phyloP scores from a whole-genome alignment of 2,329 filamentous ascomycete genomes.

The Phymatotrichopsis omnivora region DNA sequence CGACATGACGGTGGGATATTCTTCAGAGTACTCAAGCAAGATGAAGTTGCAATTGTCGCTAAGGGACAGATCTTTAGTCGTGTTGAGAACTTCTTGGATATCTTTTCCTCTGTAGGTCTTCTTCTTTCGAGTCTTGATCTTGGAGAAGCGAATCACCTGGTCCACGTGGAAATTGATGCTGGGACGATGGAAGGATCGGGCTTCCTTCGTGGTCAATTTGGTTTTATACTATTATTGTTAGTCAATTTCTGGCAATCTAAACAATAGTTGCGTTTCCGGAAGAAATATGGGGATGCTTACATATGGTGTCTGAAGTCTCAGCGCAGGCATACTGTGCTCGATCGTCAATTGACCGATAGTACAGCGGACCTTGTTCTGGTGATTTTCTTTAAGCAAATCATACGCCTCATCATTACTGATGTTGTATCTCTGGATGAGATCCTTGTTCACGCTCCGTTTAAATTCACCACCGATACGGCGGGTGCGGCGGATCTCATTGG shows the following conservation, averaged over 20 bases:
- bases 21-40: constrained; percentile 91
- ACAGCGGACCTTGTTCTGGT: constrained; percentile 88
- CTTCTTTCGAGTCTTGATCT: constrained; percentile 63
- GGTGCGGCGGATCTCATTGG: constrained; percentile 46
- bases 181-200: constrained; percentile 77
- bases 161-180: constrained; percentile 61
- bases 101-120: constrained; percentile 74
- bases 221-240: constrained; percentile 60
- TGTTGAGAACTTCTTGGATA: constrained; percentile 65
- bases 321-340: constrained; percentile 85
- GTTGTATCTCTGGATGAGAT: constrained; percentile 76
- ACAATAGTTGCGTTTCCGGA: background rate
- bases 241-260: constrained; percentile 15
- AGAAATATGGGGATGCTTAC: constrained; percentile 26
- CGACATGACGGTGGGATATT: constrained; percentile 80
- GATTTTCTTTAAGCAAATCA: constrained; percentile 90
- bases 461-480: constrained; percentile 49
- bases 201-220: constrained; percentile 59
- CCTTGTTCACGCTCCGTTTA: constrained; percentile 58
- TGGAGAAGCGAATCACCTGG: constrained; percentile 60
- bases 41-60: constrained; percentile 82
- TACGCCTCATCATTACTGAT: constrained; percentile 95
- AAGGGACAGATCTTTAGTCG: constrained; percentile 71
- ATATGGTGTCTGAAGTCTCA: constrained; percentile 89
- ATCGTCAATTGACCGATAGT: constrained; percentile 85